phyloP scores from a whole-genome alignment of 2,329 filamentous ascomycete genomes.

The Arthrobotrys sinensis region DNA sequence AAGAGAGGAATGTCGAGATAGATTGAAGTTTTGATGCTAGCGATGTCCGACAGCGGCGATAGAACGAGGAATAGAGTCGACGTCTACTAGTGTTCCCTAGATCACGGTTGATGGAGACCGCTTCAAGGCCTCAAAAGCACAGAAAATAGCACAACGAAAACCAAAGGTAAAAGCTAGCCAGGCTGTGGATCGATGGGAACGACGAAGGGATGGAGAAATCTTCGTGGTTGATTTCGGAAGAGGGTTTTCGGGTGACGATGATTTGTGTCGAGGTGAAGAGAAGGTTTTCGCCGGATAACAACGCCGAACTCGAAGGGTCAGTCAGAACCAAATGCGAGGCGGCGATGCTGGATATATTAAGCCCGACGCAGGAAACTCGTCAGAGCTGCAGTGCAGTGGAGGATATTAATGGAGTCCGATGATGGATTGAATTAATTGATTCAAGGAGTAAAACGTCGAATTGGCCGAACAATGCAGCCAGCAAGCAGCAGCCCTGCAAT shows the following conservation, averaged over 20 bases:
- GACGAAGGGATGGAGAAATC: constrained; percentile 19
- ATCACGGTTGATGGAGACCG: constrained; percentile 22
- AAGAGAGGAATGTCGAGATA: constrained; percentile 22
- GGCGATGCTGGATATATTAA: constrained; percentile 35
- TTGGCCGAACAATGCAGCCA: constrained; percentile 50
- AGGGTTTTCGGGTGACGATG: constrained; percentile 45
- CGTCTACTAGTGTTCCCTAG: constrained; percentile 29
- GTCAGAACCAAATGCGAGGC: constrained; percentile 7
- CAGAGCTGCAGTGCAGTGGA: constrained; percentile 20
- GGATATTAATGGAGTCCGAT: constrained; percentile 29
- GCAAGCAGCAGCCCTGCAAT: constrained; percentile 49
- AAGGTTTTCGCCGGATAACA: constrained; percentile 56
- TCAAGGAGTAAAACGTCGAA: constrained; percentile 35
- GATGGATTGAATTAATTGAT: constrained; percentile 23
- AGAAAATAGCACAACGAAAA: constrained; percentile 12
- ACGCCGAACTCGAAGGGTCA: constrained; percentile 37
- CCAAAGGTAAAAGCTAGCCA: constrained; percentile 1
- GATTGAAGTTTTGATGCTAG: constrained; percentile 25
- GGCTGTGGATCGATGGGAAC: constrained; percentile 2
- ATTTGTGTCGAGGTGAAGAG: constrained; percentile 24
- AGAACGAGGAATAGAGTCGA: constrained; percentile 22
- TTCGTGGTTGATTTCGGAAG: constrained; percentile 41
- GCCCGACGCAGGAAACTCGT: constrained; percentile 33
- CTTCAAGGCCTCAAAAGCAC: constrained; percentile 22
- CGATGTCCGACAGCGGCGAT: constrained; percentile 42